Conservation (phyloP, 1,284 basidiomycete genomes). For the Cutaneotrichosporon dermatis region DNA sequence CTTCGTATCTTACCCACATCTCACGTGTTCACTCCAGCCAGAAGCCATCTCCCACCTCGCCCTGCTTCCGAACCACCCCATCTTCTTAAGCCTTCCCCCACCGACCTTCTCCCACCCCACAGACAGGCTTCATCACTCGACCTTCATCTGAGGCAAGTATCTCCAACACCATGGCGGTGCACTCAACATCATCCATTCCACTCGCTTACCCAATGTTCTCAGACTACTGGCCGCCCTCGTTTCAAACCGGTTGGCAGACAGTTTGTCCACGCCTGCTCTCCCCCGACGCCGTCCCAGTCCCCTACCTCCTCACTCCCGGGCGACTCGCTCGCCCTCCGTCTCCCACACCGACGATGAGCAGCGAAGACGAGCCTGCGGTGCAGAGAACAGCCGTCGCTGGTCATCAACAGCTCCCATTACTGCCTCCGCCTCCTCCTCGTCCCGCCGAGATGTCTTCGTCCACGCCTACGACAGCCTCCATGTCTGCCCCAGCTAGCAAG, state of each 20-base stretch:
- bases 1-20: not conserved
- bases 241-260: slow-evolving; percentile 13
- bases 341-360: slow-evolving; percentile 21
- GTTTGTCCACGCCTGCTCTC: slow-evolving; percentile 17
- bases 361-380: slow-evolving; percentile 18
- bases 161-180: slow-evolving; percentile 2
- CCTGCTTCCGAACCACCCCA: too few relatives aligned
- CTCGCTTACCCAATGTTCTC: slow-evolving; percentile 3
- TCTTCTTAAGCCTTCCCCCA: not conserved
- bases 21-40: too few relatives aligned
- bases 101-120: not conserved
- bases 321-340: slow-evolving; percentile 11
- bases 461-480: not conserved
- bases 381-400: not conserved
- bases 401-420: not conserved
- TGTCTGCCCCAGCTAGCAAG: not conserved
- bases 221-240: slow-evolving; percentile 2
- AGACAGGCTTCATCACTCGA: not conserved
- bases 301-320: slow-evolving; percentile 6
- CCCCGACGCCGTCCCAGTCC: slow-evolving; percentile 8
- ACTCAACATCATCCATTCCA: not conserved
- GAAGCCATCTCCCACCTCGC: too few relatives aligned
- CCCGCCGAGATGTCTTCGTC: not conserved
- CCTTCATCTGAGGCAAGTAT: slow-evolving; percentile 10
- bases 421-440: not conserved